Percentiles rank a stretch among this genome's conserved stretches.
Conservation (phyloP, 176 grass and related monocot species). For the Juncus effusus region DNA sequence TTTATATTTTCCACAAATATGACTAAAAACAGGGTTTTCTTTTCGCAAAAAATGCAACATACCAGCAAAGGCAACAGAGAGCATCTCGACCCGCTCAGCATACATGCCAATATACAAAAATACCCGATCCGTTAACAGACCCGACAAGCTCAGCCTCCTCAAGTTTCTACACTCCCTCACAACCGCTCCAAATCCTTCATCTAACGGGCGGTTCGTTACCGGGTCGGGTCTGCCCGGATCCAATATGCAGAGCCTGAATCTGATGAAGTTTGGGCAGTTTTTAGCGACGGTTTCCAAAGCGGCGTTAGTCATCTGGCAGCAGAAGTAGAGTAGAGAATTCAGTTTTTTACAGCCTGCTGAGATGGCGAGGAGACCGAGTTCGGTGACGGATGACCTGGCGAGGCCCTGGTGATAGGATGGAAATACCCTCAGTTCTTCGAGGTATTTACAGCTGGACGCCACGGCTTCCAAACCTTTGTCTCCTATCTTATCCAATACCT, state of each 20-base stretch:
- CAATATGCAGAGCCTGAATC: slow-evolving; percentile 75
- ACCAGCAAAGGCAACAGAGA: too few species aligned
- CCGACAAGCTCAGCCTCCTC: too few species aligned
- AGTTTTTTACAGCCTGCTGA: slow-evolving; percentile 66
- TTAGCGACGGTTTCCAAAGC: slow-evolving; percentile 58
- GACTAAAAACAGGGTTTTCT: neutral
- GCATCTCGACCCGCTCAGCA: too few species aligned
- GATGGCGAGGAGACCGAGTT: slow-evolving; percentile 73
- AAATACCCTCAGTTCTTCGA: slow-evolving; percentile 88
- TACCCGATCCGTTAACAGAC: too few species aligned
- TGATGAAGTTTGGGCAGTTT: slow-evolving; percentile 73
- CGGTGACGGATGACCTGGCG: slow-evolving; percentile 60
- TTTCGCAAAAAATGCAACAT: too few species aligned
- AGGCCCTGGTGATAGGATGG: slow-evolving; percentile 45
- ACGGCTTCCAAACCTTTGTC: slow-evolving; percentile 77
- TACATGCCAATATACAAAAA: too few species aligned
- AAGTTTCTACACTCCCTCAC: too few species aligned
- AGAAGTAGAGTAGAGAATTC: slow-evolving; percentile 74
- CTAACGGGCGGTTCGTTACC: slow-evolving; percentile 26
- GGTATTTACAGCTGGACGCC: slow-evolving; percentile 65
- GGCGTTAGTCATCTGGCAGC: slow-evolving; percentile 87
- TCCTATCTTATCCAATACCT: slow-evolving; percentile 74
- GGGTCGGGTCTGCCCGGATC: slow-evolving; percentile 60
- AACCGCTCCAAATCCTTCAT: too few species aligned
- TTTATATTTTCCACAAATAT: too few species aligned